Conservation (phyloP, 108 stramenopile species). For the Cyclostephanos tholiformis region DNA sequence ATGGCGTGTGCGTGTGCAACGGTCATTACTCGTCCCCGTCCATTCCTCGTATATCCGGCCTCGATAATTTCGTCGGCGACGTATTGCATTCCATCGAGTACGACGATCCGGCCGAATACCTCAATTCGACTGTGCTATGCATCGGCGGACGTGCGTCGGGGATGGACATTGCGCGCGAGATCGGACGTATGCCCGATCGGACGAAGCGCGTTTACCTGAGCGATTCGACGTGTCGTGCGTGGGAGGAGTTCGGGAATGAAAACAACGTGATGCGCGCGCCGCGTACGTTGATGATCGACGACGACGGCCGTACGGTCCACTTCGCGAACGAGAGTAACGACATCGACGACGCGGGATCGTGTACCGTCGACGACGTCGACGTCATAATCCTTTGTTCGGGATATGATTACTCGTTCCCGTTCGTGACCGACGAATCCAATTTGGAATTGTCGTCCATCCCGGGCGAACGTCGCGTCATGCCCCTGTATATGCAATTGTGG, state of each 20-base stretch:
- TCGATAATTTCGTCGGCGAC: conserved; percentile 55
- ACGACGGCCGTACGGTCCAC: conserved; percentile 46
- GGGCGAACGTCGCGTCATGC: conserved; percentile 70
- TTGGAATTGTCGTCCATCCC: conserved; percentile 30
- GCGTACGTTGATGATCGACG: conserved; percentile 54
- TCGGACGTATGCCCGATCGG: conserved; percentile 45
- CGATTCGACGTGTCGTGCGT: conserved; percentile 57
- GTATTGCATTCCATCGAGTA: conserved; percentile 86
- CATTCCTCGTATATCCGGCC: conserved; percentile 60
- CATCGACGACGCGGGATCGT: conserved; percentile 43
- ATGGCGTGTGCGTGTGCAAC: conserved; percentile 89
- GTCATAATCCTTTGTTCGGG: conserved; percentile 88
- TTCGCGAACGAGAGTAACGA: conserved; percentile 45
- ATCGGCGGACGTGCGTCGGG: conserved; percentile 90
- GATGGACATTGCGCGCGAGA: conserved; percentile 87
- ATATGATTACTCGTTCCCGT: conserved; percentile 89
- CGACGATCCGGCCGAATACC: conserved; percentile 71
- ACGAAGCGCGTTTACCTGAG: conserved; percentile 81
- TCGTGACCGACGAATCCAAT: conserved; percentile 64
- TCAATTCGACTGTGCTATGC: conserved; percentile 76
- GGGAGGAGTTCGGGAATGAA: conserved; percentile 48
- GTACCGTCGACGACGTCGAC: conserved; percentile 52
- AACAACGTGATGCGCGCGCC: conserved; percentile 74
- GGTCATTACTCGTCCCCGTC: conserved; percentile 87
- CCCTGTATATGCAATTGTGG: conserved; percentile 89